phyloP scores from a whole-genome alignment of 2,329 filamentous ascomycete genomes.

The Monosporascus ibericus region DNA sequence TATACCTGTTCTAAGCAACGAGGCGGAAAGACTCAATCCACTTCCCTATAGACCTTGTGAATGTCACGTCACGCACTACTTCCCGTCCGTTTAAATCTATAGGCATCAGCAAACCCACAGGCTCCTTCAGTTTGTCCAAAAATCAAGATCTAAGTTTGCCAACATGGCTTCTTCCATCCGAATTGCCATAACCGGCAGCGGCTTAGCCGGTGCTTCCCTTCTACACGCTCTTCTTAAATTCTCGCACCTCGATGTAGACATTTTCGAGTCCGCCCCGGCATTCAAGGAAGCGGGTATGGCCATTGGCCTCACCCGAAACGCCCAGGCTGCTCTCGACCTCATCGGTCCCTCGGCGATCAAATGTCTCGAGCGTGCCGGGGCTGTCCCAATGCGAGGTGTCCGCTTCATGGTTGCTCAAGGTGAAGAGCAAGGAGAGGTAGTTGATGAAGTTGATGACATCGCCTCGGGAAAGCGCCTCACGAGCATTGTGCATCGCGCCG shows the following conservation, averaged over 20 bases:
- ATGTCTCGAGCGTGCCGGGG: slow-evolving; percentile 10
- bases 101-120: no score
- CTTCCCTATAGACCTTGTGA: no score
- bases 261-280: slow-evolving; percentile 13
- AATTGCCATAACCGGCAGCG: neutral
- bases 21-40: no score
- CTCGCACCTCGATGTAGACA: slow-evolving; percentile 13
- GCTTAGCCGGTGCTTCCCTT: neutral
- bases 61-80: no score
- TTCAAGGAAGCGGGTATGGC: slow-evolving; percentile 14
- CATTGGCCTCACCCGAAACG: slow-evolving; percentile 15
- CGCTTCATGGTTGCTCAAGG: slow-evolving; percentile 15
- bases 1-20: no score
- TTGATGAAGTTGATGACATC: slow-evolving; percentile 6
- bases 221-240: slow-evolving; percentile 9
- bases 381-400: slow-evolving; percentile 16
- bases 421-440: slow-evolving; percentile 4
- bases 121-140: no score
- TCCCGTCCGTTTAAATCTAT: no score
- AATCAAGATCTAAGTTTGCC: no score
- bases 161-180: neutral
- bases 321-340: slow-evolving; percentile 14
- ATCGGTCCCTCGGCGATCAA: slow-evolving; percentile 5
- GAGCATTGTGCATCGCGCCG: slow-evolving; percentile 13
- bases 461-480: slow-evolving; percentile 8